phyloP scores from a whole-genome alignment of 2,329 filamentous ascomycete species.

The Arachnomyces sp. region DNA sequence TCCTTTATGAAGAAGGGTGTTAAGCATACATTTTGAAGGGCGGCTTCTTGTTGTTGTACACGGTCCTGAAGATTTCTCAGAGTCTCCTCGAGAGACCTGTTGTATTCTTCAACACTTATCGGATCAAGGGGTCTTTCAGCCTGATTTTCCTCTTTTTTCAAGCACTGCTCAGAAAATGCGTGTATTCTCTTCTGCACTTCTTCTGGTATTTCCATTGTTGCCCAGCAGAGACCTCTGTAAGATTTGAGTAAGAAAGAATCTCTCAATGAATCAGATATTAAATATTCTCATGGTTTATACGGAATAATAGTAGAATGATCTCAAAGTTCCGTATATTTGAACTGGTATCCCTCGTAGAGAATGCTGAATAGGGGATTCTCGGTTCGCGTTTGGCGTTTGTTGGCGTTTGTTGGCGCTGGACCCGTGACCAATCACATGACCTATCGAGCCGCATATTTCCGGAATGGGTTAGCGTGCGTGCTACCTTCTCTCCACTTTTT shows the following conservation, averaged over 20 bases:
- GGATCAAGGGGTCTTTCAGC: conserved; percentile 20
- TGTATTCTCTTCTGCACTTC: conserved; percentile 11
- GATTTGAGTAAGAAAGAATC: no score
- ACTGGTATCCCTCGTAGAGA: no score
- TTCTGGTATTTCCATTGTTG: conserved; percentile 1
- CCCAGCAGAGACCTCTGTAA: no score
- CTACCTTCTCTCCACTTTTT: conserved; percentile 1
- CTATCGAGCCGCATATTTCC: no score
- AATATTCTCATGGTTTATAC: no score
- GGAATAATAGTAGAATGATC: no score
- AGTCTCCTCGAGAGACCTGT: conserved; percentile 53
- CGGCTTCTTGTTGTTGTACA: conserved; percentile 41
- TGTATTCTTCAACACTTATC: conserved; percentile 26
- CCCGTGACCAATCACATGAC: no score
- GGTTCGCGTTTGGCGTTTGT: no score
- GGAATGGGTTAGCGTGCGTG: neutral
- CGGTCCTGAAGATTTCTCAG: conserved; percentile 57
- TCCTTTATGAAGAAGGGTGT: neutral
- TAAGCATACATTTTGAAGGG: conserved; percentile 37
- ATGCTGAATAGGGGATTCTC: no score
- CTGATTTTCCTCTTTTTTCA: conserved; percentile 27
- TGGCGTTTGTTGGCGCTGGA: no score
- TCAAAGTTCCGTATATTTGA: no score
- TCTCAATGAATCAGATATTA: no score
- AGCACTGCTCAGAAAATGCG: conserved; percentile 26